phyloP scores from a whole-genome alignment of 306 rosid genomes.

The Cicer chorassanicum region DNA sequence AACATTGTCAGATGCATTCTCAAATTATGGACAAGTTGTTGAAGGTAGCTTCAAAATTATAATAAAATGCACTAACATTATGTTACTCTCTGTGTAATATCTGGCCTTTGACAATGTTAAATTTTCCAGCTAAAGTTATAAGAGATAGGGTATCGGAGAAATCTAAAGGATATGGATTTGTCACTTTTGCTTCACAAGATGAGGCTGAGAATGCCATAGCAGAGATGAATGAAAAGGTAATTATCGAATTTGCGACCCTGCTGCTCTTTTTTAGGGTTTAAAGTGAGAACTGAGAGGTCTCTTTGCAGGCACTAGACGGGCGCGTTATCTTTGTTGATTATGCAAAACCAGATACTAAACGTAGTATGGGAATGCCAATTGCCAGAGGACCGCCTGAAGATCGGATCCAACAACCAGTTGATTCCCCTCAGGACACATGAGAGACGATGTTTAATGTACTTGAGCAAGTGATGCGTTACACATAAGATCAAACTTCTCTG shows the following conservation, averaged over 20 bases:
- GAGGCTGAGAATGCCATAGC: conserved; percentile 78
- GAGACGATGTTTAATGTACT: conserved; percentile 13
- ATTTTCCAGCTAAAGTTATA: conserved; percentile 75
- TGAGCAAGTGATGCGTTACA: not conserved
- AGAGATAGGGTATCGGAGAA: conserved; percentile 70
- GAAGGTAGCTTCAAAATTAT: conserved; percentile 62
- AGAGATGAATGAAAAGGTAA: conserved; percentile 87
- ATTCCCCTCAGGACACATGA: conserved; percentile 30
- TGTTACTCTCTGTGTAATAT: conserved; percentile 4
- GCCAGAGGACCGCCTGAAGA: conserved; percentile 90
- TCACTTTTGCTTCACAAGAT: conserved; percentile 81
- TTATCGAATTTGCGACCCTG: not conserved
- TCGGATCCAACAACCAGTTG: conserved; percentile 32
- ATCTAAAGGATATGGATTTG: conserved; percentile 93
- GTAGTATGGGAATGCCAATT: conserved; percentile 60
- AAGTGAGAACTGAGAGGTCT: conserved; percentile 36
- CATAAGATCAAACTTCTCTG: not conserved
- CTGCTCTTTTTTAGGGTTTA: not conserved
- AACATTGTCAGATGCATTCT: conserved; percentile 78
- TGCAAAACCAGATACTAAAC: conserved; percentile 64
- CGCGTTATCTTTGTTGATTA: conserved; percentile 83
- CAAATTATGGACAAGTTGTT: conserved; percentile 79
- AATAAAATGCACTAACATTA: conserved; percentile 33
- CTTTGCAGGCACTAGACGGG: conserved; percentile 76
- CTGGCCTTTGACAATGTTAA: conserved; percentile 38